Conservation (phyloP, 2,329 filamentous ascomycete species). For the Clarireedia monteithiana region DNA sequence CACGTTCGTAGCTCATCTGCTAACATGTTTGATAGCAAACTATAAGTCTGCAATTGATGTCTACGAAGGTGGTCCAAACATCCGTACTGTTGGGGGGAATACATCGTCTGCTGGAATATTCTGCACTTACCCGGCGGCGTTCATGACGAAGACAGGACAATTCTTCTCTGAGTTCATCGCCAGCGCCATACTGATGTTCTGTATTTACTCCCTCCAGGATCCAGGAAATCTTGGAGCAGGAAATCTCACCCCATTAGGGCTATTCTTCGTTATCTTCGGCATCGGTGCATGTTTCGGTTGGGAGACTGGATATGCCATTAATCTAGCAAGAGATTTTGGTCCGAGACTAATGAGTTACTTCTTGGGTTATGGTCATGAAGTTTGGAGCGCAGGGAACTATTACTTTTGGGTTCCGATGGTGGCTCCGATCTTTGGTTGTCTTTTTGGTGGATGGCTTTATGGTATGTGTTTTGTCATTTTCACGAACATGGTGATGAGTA, state of each 20-base stretch:
- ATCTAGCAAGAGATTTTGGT: slow-evolving; percentile 62
- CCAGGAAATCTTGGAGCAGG: slow-evolving; percentile 44
- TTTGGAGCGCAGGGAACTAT: slow-evolving; percentile 59
- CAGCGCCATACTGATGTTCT: slow-evolving; percentile 60
- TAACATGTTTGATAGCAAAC: slow-evolving; percentile 36
- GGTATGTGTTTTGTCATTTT: slow-evolving; percentile 25
- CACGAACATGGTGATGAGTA: not conserved
- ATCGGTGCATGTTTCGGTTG: slow-evolving; percentile 65
- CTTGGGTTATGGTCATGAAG: slow-evolving; percentile 59
- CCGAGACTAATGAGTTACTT: slow-evolving; percentile 59
- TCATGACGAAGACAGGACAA: slow-evolving; percentile 58
- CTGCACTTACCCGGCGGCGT: slow-evolving; percentile 58
- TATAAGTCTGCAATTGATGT: slow-evolving; percentile 58
- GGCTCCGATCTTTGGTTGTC: slow-evolving; percentile 57
- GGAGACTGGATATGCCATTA: slow-evolving; percentile 72
- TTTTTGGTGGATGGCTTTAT: slow-evolving; percentile 59
- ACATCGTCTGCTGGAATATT: slow-evolving; percentile 59
- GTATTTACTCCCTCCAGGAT: slow-evolving; percentile 63
- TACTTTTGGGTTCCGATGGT: slow-evolving; percentile 74
- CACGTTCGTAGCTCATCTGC: not conserved
- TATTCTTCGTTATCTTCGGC: slow-evolving; percentile 69
- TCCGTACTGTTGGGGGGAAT: slow-evolving; percentile 50
- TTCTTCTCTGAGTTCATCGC: slow-evolving; percentile 69
- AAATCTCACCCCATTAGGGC: slow-evolving; percentile 47
- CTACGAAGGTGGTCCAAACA: slow-evolving; percentile 53